Conservation (phyloP, 257 asterid genomes). For the Handroanthus guayacan region DNA sequence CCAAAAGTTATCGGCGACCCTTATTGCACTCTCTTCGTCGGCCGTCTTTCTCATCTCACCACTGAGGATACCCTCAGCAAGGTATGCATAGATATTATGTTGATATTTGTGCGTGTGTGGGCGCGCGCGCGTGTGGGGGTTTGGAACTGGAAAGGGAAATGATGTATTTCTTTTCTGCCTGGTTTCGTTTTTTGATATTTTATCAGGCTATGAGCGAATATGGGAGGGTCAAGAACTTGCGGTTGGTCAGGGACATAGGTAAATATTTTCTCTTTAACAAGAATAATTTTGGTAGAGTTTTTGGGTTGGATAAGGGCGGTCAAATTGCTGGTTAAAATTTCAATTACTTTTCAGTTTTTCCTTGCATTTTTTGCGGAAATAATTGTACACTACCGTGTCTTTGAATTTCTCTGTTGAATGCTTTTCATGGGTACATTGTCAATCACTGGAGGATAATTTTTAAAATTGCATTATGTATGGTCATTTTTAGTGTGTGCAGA, state of each 20-base stretch:
- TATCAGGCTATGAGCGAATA: constrained; percentile 80
- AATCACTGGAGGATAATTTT: background rate
- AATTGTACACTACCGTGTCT: background rate
- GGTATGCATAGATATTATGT: constrained; percentile 45
- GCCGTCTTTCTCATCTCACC: constrained; percentile 83
- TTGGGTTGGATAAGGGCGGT: background rate
- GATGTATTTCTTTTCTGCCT: background rate
- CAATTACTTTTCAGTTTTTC: background rate
- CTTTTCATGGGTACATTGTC: background rate
- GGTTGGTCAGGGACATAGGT: constrained; percentile 93
- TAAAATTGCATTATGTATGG: background rate
- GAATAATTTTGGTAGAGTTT: background rate
- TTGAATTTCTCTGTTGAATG: too few relatives aligned
- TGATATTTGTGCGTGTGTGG: too few relatives aligned
- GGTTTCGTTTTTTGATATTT: constrained; percentile 19
- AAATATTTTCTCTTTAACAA: constrained; percentile 11
- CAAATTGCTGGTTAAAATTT: background rate
- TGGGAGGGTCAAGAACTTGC: constrained; percentile 83
- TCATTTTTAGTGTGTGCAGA: background rate
- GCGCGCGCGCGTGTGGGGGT: background rate
- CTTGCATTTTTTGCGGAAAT: background rate
- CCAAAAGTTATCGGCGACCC: constrained; percentile 86
- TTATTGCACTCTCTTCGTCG: constrained; percentile 85
- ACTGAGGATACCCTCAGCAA: constrained; percentile 77
- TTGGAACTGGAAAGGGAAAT: constrained; percentile 13